Base-by-base conservation (phyloP, 2,329 filamentous ascomycete genomes). In the Leptosphaerulina australis region DNA sequence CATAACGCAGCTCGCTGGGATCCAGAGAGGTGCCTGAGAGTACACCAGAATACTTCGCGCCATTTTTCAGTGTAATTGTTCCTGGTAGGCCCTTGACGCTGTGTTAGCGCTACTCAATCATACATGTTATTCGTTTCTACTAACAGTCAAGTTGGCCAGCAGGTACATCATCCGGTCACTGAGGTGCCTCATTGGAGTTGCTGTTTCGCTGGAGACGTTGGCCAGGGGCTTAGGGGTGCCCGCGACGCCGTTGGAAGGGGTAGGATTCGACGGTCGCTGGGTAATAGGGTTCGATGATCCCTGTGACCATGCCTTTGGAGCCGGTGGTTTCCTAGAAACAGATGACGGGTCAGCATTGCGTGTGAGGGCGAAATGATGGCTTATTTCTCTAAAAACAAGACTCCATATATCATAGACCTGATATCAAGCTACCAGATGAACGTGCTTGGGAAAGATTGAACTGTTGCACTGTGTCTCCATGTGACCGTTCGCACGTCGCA, bases 91-190 rank as follows among this genome's bases (percentile, higher is more conserved):
- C 84, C 84, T 87, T 61, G 5, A 50, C 31, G 24, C 25, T 17
- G 33, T 22, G 31, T 66, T 52, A 67, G 62, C 34, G 22, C 12
- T 36, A 25, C 10, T 17, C 5, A 3, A 9, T 18, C 14, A 29
- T 21, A n/a, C 26, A 14, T 34, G 37, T 28, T 4, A 9, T 15
- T 9, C 26, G 37, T 26, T 33, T 44, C 20, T 40, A 74, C 81
- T 71, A 76, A 86, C 84, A 64, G 81, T 80, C 58, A 82, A 79
- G 61, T 82, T 82, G 50, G 81, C 79, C 51, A 85, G 67, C 48
- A 86, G 72, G 68, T 82, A 85, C 56, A 83, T 64, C 53, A 85
- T 76, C 38, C 83, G 79, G 64, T 86, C 83, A 66, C 83, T 80
- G 26, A 83, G 78, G 68, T 85, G 82, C 62, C 78, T 80, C 66